Evolutionary conservation across 2,329 filamentous ascomycete genomes (phyloP), one percentile per base, ranked within the genome.

Genomic region (Fusarium pilosicola): DNA sequence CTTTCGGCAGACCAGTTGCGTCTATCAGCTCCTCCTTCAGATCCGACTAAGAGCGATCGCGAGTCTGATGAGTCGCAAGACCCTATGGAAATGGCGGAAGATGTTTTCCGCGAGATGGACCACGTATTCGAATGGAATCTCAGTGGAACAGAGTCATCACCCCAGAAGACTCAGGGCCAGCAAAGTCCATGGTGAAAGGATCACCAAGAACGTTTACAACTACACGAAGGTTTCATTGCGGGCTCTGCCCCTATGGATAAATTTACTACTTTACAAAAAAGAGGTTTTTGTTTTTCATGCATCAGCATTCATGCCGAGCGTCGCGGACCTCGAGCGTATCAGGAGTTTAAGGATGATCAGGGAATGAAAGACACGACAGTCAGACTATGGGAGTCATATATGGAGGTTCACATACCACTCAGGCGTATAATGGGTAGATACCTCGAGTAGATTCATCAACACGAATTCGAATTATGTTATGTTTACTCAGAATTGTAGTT

Each of bases 31-130:
- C 32, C 49, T 42, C 36, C 48, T 28, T 39, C 65, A 24, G 70
- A 59, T 61, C 49, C 61, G 24, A 26, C 56, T 56, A 74, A 71
- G 61, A 46, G 49, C 22, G 60, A 69, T 36, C 52, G n/a, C 41
- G 70, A 66, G 13, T 46, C 55, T 7, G 67, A 76, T 34, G 74
- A 77, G 22, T 76, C 71, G 24, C 77, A 80, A 54, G 81, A 83
- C 52, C 79, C 80, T 17, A 67, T 80, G 48, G 81, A 83, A 56
- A 77, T 83, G 72, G 79, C 82, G 7, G 80, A 83, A 38, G 81
- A 84, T 41, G 75, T 84, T 49, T 79, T 83, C 62, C 76, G 78
- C 17, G 81, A 83, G 58, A 81, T 84, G 77, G 77, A 78, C 36
- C 81, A 82, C 51, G 77, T 82, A 54, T 72, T 82, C 46, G 75